Percentiles rank a stretch among this genome's conserved stretches.
Conservation (phyloP, 345 rosid genomes). For the Cardamine occulta region DNA sequence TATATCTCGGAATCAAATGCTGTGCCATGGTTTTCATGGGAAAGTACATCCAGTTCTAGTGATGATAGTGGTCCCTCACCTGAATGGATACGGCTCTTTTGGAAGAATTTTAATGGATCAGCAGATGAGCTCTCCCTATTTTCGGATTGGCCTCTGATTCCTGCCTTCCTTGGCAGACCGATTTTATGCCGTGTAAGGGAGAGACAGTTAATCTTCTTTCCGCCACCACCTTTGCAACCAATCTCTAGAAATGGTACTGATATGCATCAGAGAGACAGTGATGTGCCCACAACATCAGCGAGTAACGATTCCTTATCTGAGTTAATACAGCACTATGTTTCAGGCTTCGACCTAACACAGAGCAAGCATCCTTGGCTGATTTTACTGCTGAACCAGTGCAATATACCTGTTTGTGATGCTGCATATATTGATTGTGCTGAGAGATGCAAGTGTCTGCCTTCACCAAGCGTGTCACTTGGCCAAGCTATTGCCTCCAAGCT, state of each 20-base stretch:
- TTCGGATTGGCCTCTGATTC: constrained; percentile 92
- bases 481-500: constrained; percentile 87
- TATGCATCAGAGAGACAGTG: constrained; percentile 39
- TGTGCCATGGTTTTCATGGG: constrained; percentile 97
- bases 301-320: constrained; percentile 50
- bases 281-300: constrained; percentile 44
- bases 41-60: constrained; percentile 57
- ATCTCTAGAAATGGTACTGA: constrained; percentile 44
- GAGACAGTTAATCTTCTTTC: constrained; percentile 70
- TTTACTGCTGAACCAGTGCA: constrained; percentile 73
- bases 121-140: constrained; percentile 69
- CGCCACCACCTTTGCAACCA: constrained; percentile 58
- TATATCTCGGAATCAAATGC: constrained; percentile 62
- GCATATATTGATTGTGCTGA: constrained; percentile 78
- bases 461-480: constrained; percentile 69
- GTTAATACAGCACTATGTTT: constrained; percentile 51
- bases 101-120: constrained; percentile 76
- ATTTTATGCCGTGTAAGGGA: constrained; percentile 85
- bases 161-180: constrained; percentile 92
- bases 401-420: constrained; percentile 74
- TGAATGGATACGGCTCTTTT: constrained; percentile 85
- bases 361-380: no score
- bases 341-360: constrained; percentile 57
- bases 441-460: constrained; percentile 68
- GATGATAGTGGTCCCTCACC: constrained; percentile 83